Percentiles rank a stretch among this genome's conserved stretches.
phyloP scores from a whole-genome alignment of 2,329 filamentous ascomycete species.

The Harringtonia aguacate region DNA sequence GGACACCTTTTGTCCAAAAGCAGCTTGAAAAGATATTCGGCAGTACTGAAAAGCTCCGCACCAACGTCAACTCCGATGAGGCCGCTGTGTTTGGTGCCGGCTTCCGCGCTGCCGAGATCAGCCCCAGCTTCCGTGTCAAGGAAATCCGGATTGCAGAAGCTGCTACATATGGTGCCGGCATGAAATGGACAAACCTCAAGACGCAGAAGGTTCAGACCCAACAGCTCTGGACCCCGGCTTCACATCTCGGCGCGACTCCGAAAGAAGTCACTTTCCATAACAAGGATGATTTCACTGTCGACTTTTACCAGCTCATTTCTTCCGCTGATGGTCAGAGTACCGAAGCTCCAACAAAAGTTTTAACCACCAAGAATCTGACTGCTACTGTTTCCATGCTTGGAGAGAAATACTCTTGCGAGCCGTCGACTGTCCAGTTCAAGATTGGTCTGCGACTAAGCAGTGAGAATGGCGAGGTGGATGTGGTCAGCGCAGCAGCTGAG shows the following conservation, averaged over 20 bases:
- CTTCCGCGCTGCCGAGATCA: constrained; percentile 86
- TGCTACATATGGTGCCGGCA: constrained; percentile 59
- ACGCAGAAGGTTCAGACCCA: constrained; percentile 65
- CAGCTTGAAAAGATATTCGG: constrained; percentile 68
- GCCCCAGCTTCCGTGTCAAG: constrained; percentile 94
- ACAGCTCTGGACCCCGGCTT: constrained; percentile 71
- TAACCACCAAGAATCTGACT: constrained; percentile 79
- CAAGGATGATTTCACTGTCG: constrained; percentile 68
- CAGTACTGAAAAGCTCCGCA: constrained; percentile 67
- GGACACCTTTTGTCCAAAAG: constrained; percentile 91
- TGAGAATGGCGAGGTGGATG: constrained; percentile 69
- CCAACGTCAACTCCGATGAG: constrained; percentile 95
- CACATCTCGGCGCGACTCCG: constrained; percentile 59
- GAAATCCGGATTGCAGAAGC: constrained; percentile 81
- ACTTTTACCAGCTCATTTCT: constrained; percentile 65
- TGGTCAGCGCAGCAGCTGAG: constrained; percentile 66
- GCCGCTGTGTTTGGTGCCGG: constrained; percentile 91
- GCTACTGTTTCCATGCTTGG: constrained; percentile 68
- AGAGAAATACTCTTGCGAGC: constrained; percentile 66
- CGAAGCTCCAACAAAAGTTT: constrained; percentile 51
- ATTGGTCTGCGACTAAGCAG: constrained; percentile 63
- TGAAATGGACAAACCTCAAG: constrained; percentile 57
- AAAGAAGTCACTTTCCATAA: constrained; percentile 83
- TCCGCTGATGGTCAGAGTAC: constrained; percentile 30
- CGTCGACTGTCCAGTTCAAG: constrained; percentile 69